These are phyloP conservation scores for Clavulina sp. DNA, from an alignment of 768 basidiomycete species.

Conservation along the genomic window DNA sequence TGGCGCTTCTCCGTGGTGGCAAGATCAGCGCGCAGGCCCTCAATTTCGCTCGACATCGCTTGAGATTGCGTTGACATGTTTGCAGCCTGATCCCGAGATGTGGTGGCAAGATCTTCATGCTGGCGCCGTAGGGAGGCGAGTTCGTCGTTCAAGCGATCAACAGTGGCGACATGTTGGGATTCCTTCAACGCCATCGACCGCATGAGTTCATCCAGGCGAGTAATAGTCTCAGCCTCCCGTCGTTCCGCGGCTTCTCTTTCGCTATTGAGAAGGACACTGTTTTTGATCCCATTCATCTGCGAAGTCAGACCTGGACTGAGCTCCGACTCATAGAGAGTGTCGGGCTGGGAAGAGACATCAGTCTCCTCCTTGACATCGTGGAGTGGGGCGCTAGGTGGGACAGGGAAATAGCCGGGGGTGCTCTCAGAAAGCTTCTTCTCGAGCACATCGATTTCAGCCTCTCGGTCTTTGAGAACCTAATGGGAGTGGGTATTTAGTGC, in stretches of 20 bases:
- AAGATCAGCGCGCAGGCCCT: conserved; percentile 34
- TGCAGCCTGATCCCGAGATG: conserved; percentile 62
- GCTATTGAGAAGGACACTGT: conserved; percentile 31
- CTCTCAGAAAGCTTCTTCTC: conserved; percentile 29
- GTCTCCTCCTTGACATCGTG: conserved; percentile 6
- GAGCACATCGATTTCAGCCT: conserved; percentile 69
- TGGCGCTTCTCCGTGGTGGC: conserved; percentile 23
- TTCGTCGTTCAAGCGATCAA: conserved; percentile 45
- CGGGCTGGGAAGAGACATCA: background rate
- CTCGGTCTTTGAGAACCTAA: conserved; percentile 66
- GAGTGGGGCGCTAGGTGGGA: background rate
- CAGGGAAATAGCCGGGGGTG: background rate
- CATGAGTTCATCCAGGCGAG: conserved; percentile 82
- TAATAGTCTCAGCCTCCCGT: conserved; percentile 36
- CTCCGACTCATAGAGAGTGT: background rate
- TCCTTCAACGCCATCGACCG: conserved; percentile 96
- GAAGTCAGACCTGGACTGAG: conserved; percentile 57
- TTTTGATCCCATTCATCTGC: conserved; percentile 58
- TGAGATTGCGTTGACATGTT: conserved; percentile 16
- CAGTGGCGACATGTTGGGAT: conserved; percentile 64
- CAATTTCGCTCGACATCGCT: conserved; percentile 73
- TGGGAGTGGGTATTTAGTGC: conserved; percentile 1
- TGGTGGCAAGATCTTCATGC: conserved; percentile 61
- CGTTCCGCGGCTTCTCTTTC: background rate
- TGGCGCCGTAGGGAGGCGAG: conserved; percentile 36